A percentile compares a stretch with the other conserved stretches of the same genome.
These are phyloP conservation scores for Neurospora intermedia DNA, from an alignment of 495 filamentous ascomycete species.

Conservation along the genomic window DNA sequence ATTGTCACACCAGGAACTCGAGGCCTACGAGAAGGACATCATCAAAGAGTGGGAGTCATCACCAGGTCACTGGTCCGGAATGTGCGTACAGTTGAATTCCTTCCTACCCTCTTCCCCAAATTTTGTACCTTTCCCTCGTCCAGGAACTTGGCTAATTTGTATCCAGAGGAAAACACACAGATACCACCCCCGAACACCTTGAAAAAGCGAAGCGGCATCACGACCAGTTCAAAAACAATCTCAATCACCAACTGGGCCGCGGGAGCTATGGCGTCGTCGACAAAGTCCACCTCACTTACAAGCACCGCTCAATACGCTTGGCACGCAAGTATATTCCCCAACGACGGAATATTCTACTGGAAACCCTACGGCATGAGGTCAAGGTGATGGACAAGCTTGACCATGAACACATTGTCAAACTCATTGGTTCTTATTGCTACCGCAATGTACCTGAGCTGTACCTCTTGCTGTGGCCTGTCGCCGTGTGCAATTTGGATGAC, in stretches of 20 bases:
- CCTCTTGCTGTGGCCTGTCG: constrained; percentile 33
- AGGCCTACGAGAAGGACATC: constrained; percentile 21
- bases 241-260: constrained; percentile 17
- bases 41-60: constrained; percentile 22
- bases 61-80: constrained; percentile 22
- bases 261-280: constrained; percentile 28
- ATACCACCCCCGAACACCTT: constrained; percentile 16
- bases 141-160: constrained; percentile 1
- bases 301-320: constrained; percentile 22
- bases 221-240: constrained; percentile 15
- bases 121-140: background rate
- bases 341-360: constrained; percentile 12
- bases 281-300: constrained; percentile 20
- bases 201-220: constrained; percentile 26
- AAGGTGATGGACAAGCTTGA: constrained; percentile 32
- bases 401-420: constrained; percentile 32
- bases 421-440: constrained; percentile 32
- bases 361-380: constrained; percentile 28
- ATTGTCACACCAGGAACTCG: constrained; percentile 17
- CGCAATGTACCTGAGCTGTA: constrained; percentile 18
- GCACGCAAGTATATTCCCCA: constrained; percentile 23
- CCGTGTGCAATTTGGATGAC: constrained; percentile 28
- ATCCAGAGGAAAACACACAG: constrained; percentile 20
- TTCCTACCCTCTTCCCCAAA: background rate
- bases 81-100: constrained; percentile 13